Percentiles rank a stretch among this genome's conserved stretches.
phyloP scores from a whole-genome alignment of 2,329 filamentous ascomycete genomes.

The Grosmannia clavigera region DNA sequence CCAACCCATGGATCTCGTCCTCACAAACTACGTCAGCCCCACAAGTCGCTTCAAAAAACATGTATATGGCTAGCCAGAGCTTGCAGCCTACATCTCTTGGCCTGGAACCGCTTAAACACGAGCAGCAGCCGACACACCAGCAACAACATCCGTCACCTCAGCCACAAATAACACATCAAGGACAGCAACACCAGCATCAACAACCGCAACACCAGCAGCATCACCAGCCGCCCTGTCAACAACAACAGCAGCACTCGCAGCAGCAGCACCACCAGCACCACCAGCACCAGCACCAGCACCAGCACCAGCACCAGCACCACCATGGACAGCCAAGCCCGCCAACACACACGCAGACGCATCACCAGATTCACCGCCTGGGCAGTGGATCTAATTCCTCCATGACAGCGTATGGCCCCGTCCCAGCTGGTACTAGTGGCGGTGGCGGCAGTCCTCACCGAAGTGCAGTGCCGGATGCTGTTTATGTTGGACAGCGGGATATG shows the following conservation, averaged over 20 bases:
- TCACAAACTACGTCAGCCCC: constrained; percentile 32
- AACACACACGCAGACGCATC: neutral
- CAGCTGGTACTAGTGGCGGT: constrained; percentile 16
- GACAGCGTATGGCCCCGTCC: constrained; percentile 52
- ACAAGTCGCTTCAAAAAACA: constrained; percentile 41
- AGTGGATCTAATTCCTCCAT: constrained; percentile 40
- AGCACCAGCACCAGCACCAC: constrained; percentile 16
- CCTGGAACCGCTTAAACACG: constrained; percentile 43
- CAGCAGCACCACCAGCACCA: constrained; percentile 22
- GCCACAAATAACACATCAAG: constrained; percentile 25
- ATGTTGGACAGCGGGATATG: constrained; percentile 53
- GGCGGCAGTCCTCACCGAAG: constrained; percentile 53
- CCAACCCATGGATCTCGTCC: constrained; percentile 71
- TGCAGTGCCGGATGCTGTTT: constrained; percentile 35
- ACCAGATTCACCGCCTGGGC: constrained; percentile 1
- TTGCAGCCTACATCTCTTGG: constrained; percentile 47
- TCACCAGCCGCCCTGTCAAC: constrained; percentile 16
- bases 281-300: constrained; percentile 16
- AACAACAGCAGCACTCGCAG: constrained; percentile 5
- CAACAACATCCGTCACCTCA: constrained; percentile 15
- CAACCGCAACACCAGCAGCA: constrained; percentile 18
- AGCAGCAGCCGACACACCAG: constrained; percentile 24
- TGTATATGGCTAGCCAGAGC: constrained; percentile 46
- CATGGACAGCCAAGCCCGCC: neutral
- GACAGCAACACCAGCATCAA: constrained; percentile 1